Evolutionary conservation across 2,329 filamentous ascomycete genomes (phyloP).

Genomic region (Aspergillus udagawae): DNA sequence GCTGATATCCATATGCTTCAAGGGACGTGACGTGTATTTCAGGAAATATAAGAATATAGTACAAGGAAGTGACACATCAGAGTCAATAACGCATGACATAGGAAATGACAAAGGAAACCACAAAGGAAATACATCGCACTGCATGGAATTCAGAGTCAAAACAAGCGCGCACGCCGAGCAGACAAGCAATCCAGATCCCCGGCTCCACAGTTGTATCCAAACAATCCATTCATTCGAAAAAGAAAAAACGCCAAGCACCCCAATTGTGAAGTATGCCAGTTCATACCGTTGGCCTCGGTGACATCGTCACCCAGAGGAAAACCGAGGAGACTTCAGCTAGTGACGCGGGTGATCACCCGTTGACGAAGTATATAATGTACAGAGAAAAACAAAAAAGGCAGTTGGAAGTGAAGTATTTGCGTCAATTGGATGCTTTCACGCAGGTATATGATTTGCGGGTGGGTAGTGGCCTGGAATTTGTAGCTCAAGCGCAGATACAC

Average conservation of each 20-base stretch:
- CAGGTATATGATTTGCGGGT: conserved; percentile 24
- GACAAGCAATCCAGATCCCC: not conserved
- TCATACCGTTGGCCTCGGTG: not conserved
- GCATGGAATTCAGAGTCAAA: not conserved
- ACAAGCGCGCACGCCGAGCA: not conserved
- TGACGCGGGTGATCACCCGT: not conserved
- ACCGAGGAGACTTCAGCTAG: not conserved
- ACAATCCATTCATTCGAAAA: not conserved
- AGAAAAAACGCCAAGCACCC: not conserved
- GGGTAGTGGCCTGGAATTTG: conserved; percentile 36
- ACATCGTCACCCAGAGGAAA: not conserved
- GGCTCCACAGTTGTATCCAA: not conserved
- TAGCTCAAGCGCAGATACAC: conserved; percentile 29
- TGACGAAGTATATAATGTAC: not conserved
- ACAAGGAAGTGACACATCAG: not conserved
- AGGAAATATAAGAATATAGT: not conserved
- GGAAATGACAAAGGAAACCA: conserved; percentile 7
- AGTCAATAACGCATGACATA: not conserved
- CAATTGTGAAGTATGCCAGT: not conserved
- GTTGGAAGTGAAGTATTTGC: not conserved
- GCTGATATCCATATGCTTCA: not conserved
- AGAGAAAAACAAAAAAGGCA: not conserved
- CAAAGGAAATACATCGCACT: conserved; percentile 1
- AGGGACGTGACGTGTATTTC: not conserved
- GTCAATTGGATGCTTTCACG: conserved; percentile 11